Evolutionary conservation across 2,329 filamentous ascomycete genomes (phyloP), one percentile per base, ranked within the genome.

Genomic region (Tolypocladium inflatum): DNA sequence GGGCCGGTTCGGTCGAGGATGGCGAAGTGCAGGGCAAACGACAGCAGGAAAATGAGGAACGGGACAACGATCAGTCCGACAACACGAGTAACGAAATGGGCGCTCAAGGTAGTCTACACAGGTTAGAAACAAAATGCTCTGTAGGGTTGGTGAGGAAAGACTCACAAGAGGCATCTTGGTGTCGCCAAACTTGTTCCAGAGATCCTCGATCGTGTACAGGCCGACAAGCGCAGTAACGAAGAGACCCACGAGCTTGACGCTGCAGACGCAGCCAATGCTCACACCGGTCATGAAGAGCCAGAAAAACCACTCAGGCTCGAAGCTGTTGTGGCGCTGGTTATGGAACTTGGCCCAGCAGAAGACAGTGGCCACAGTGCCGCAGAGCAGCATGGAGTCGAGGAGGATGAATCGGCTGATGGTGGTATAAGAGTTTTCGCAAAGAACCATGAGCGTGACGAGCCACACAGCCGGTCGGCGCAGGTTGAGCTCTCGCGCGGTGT

Each of bases 401-500:
- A 99, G 86, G 67, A 99, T 97, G 72, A 99, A 99, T 61, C 94
- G 86, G 76, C 92, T 97, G 74, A 99, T 99, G 38, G 95, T 97
- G 54, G 94, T 96, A 78, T 97, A 99, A 55, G 94, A 97, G 80
- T 99, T 99, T 75, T 99, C 94, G 79, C 91, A 99, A 48, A 99
- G 85, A 51, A 99, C 92, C 90, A 97, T 97, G 66, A 97, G 79
- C 23, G 92, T 94, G 59, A 97, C 87, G 58, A 99, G 81, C 94
- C 94, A 99, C 65, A 97, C 90, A 55, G 92, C 89, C 48, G 91
- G 87, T 64, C 89, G 86, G 70, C 85, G 87, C 70, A 97, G 87
- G 70, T 91, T 89, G 67, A 99, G 79, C 74, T 97, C 92, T 68
- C 88, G 89, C 39, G 93, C 93, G 42, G 94, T 99, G 73, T 84